Percentiles rank a stretch among this genome's conserved stretches.
Conservation (phyloP, 805 yeast genomes). For the Metschnikowia santaceciliae region DNA sequence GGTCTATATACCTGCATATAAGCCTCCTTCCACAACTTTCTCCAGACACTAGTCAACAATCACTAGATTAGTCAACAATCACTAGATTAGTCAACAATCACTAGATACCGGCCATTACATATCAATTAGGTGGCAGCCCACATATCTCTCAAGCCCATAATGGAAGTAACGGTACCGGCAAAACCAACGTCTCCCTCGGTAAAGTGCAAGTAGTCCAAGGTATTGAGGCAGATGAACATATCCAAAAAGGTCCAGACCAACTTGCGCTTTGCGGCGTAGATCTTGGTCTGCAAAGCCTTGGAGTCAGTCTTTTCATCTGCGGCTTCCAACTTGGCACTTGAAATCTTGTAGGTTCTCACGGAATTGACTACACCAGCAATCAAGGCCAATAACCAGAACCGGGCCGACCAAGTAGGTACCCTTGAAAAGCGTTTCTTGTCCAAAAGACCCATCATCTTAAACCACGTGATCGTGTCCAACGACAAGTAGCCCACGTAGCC, state of each 20-base stretch:
- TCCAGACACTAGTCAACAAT: no score
- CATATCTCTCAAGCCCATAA: conserved; percentile 69
- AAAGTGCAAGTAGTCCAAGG: conserved; percentile 53
- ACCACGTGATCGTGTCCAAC: conserved; percentile 60
- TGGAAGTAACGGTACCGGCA: conserved; percentile 80
- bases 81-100: no score
- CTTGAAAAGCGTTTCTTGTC: conserved; percentile 43
- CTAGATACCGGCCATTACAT: no score
- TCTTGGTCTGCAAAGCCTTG: conserved; percentile 40
- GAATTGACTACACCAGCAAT: conserved; percentile 59
- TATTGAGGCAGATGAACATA: conserved; percentile 67
- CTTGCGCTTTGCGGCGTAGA: conserved; percentile 52
- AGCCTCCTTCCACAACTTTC: no score
- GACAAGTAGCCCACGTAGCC: conserved; percentile 61
- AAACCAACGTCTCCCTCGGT: conserved; percentile 80
- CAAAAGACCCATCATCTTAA: conserved; percentile 55
- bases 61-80: no score
- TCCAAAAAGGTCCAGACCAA: conserved; percentile 76
- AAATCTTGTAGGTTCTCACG: conserved; percentile 49
- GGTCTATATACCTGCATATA: no score
- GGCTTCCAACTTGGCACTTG: conserved; percentile 32
- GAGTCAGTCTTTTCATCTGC: conserved; percentile 27
- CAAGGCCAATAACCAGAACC: conserved; percentile 77
- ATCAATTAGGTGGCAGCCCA: conserved; percentile 47
- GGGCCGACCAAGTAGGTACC: conserved; percentile 55